A percentile compares a stretch with the other conserved stretches of the same genome.
Conservation (phyloP, 345 rosid species). For the Abelmoschus esculentus region DNA sequence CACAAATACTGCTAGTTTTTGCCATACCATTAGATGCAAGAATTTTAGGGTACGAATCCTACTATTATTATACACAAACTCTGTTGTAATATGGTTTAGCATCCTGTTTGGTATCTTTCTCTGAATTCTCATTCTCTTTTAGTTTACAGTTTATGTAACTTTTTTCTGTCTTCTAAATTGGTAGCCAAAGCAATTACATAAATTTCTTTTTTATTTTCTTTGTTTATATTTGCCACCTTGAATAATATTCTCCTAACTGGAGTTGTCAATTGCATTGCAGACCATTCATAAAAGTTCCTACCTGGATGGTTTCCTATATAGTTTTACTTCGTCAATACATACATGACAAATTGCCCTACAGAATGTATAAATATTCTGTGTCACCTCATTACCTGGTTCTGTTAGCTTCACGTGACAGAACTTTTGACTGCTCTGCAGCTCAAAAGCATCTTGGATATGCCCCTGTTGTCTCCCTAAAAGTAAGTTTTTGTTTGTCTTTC, state of each 20-base stretch:
- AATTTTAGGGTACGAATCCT: background rate
- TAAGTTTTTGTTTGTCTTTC: constrained; percentile 28
- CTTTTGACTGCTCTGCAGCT: constrained; percentile 79
- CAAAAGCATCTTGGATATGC: constrained; percentile 60
- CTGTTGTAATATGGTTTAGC: background rate
- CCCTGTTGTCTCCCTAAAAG: constrained; percentile 58
- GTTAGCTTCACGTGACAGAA: constrained; percentile 61
- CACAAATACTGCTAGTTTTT: background rate
- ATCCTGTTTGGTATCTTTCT: constrained; percentile 4
- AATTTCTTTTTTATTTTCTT: background rate
- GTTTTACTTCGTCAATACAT: constrained; percentile 44
- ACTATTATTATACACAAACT: background rate
- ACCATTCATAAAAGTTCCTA: constrained; percentile 69
- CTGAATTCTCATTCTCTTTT: background rate
- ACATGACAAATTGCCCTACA: constrained; percentile 32
- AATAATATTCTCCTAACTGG: constrained; percentile 8
- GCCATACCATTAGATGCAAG: background rate
- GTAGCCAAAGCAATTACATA: background rate
- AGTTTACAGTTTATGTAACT: background rate
- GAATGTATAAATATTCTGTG: constrained; percentile 21
- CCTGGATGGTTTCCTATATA: constrained; percentile 31
- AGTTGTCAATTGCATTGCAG: constrained; percentile 35
- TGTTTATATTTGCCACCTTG: background rate
- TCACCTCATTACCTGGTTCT: constrained; percentile 45
- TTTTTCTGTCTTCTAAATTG: background rate